phyloP scores from a whole-genome alignment of 2,329 filamentous ascomycete genomes.

The Cladosporium sp. region DNA sequence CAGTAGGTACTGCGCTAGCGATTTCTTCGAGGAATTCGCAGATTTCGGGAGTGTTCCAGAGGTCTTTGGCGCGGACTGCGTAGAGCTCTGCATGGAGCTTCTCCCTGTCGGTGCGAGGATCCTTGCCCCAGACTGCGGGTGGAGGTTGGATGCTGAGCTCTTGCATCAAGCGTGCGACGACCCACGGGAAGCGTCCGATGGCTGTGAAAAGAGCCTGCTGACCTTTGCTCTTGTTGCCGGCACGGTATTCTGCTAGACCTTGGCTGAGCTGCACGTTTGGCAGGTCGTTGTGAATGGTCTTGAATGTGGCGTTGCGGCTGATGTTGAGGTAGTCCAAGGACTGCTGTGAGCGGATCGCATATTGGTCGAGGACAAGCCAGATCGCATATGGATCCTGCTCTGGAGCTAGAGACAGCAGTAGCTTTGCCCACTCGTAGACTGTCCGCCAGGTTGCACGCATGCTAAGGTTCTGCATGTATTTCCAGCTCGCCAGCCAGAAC shows the following conservation, averaged over 20 bases:
- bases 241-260: slow-evolving; percentile 72
- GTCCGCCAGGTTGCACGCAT: slow-evolving; percentile 94
- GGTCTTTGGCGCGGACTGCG: slow-evolving; percentile 70
- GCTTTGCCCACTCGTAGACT: slow-evolving; percentile 88
- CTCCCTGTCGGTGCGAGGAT: slow-evolving; percentile 64
- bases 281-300: slow-evolving; percentile 54
- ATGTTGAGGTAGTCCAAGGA: slow-evolving; percentile 74
- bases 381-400: slow-evolving; percentile 79
- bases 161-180: slow-evolving; percentile 77
- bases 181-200: slow-evolving; percentile 77
- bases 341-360: slow-evolving; percentile 79
- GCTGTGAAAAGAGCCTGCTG: slow-evolving; percentile 65
- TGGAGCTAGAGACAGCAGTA: slow-evolving; percentile 73
- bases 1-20: slow-evolving; percentile 54
- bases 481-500: slow-evolving; percentile 85
- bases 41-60: slow-evolving; percentile 80
- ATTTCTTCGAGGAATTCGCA: slow-evolving; percentile 69
- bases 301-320: slow-evolving; percentile 53
- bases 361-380: slow-evolving; percentile 75
- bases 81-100: slow-evolving; percentile 75
- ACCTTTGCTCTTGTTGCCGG: slow-evolving; percentile 66
- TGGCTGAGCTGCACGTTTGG: slow-evolving; percentile 75
- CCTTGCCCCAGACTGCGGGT: slow-evolving; percentile 77
- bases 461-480: slow-evolving; percentile 81
- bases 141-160: slow-evolving; percentile 77